Evolutionary conservation across 2,329 filamentous ascomycete species (phyloP).

Genomic region (Lojkania enalia): DNA sequence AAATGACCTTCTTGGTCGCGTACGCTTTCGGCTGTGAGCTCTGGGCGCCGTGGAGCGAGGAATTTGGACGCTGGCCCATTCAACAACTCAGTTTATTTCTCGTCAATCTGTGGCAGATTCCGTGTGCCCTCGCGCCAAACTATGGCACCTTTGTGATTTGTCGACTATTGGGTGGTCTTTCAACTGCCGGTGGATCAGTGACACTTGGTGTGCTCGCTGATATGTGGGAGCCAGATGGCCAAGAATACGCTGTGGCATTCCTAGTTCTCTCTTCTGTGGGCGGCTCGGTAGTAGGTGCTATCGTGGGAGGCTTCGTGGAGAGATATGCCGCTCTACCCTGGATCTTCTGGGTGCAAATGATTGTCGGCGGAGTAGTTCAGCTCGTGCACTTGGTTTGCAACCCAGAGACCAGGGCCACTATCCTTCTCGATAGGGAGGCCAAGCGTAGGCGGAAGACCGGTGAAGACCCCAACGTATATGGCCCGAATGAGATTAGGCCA

Average conservation of each 20-base stretch:
- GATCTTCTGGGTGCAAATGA: constrained; percentile 82
- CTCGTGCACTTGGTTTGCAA: constrained; percentile 68
- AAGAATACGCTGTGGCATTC: constrained; percentile 63
- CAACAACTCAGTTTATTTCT: constrained; percentile 56
- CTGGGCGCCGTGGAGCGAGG: constrained; percentile 60
- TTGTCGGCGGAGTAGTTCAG: constrained; percentile 72
- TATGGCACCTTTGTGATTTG: constrained; percentile 50
- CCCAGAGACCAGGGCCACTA: constrained; percentile 73
- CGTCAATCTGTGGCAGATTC: constrained; percentile 60
- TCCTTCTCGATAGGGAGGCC: constrained; percentile 76
- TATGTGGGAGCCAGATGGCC: constrained; percentile 60
- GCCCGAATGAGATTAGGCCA: constrained; percentile 65
- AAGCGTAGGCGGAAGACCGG: constrained; percentile 69
- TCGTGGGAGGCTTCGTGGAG: constrained; percentile 59
- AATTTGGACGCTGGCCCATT: constrained; percentile 57
- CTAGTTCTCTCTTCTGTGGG: constrained; percentile 61
- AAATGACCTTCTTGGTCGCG: neutral
- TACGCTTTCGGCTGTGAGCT: constrained; percentile 51
- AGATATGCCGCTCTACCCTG: constrained; percentile 63
- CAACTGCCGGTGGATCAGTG: constrained; percentile 65
- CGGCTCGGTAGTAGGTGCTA: constrained; percentile 58
- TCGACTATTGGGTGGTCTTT: constrained; percentile 59
- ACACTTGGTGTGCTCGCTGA: constrained; percentile 68
- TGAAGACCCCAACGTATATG: constrained; percentile 63
- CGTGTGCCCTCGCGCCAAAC: constrained; percentile 48